Evolutionary conservation across 495 filamentous ascomycete species (phyloP), one percentile per base, ranked within the genome.

Genomic region (Talaromyces borbonicus): DNA sequence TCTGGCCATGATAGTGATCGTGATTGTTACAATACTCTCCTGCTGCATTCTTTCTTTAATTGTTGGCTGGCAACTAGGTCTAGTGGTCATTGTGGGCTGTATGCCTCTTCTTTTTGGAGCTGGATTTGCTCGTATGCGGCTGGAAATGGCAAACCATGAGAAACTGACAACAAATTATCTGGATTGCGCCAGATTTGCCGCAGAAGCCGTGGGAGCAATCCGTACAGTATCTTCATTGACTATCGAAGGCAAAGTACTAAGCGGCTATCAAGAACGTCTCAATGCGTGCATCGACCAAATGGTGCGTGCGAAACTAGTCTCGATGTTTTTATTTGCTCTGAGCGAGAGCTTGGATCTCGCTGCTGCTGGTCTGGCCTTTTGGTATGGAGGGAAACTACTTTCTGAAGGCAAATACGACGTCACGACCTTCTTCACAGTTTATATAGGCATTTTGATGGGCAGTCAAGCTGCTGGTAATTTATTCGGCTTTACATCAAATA

Each of bases 31-130:
- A 29, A 67, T 74, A 46, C 66, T 81, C 26, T 69, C 71, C 1
- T 73, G 75, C 7, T 66, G 80, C 43, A 60, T 71, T 9, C 57
- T 81, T 20, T 67, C 78, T 0, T 75, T 81, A 47, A 57, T 74
- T 12, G 65, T 79, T 41, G 80, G 78, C 4, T 83, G 80, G 79
- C 81, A 81, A 49, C 68, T 83, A 2, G 70, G 68, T 1, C 59
- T 79, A 0, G 71, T 82, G 11, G 67, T 80, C 7, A 62, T 76
- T 26, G 68, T 81, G 16, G 70, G 69, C 4, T 65, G 66, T 2
- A 56, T 81, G 20, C 78, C 79, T 11, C 58, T 74, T 14, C 58
- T 81, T 35, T 60, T 82, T 18, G 55, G 70, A 3, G 65, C 76
- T 6, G 75, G 74, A 0, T 74, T 77, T 47, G 63, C 80, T 62